These are phyloP conservation scores for Oryza meyeriana DNA, from an alignment of 176 grass and related monocot genomes.

Conservation along the genomic window DNA sequence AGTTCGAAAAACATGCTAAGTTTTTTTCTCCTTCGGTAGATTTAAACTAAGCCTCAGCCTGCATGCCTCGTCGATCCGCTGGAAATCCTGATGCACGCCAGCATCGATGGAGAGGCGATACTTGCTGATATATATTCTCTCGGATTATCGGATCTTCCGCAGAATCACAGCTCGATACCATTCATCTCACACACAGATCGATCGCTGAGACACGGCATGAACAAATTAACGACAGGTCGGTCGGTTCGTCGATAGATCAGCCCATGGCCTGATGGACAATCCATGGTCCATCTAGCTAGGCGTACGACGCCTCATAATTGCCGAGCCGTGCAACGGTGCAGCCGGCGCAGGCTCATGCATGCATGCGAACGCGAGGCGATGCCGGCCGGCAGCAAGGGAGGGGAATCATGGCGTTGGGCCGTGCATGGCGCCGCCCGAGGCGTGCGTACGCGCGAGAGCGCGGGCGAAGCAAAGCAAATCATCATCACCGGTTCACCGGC, in stretches of 20 bases:
- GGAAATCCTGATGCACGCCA: neutral
- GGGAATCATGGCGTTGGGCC: neutral
- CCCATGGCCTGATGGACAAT: neutral
- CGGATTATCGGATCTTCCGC: neutral
- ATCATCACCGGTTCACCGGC: constrained; percentile 1
- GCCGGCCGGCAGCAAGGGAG: neutral
- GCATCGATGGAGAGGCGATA: neutral
- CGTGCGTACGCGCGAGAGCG: neutral
- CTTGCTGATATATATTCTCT: neutral
- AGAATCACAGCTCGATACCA: neutral
- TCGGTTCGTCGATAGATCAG: neutral
- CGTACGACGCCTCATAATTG: neutral
- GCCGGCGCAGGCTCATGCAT: neutral
- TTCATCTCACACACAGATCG: neutral
- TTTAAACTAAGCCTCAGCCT: too few relatives aligned
- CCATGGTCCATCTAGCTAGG: neutral
- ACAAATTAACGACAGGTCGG: neutral
- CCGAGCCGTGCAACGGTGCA: neutral
- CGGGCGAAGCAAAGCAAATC: neutral
- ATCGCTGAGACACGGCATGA: neutral
- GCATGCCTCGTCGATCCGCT: neutral
- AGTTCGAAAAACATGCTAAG: too few relatives aligned
- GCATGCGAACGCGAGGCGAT: neutral
- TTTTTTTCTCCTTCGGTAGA: too few relatives aligned
- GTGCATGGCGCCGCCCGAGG: neutral